Conservation (phyloP, 768 basidiomycete species). For the Roridomyces roridus region DNA sequence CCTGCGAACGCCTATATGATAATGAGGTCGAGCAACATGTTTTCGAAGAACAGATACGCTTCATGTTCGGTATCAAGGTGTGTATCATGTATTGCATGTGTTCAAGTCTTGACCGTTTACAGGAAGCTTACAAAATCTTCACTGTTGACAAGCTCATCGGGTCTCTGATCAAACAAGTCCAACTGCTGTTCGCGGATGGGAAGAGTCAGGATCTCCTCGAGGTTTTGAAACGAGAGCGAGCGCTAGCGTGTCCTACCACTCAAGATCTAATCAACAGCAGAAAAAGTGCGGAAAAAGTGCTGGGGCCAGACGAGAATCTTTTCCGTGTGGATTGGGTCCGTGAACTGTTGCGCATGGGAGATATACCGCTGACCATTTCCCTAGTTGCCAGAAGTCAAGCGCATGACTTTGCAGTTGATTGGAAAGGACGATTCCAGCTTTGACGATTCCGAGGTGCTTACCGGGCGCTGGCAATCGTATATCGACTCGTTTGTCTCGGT, state of each 20-base stretch:
- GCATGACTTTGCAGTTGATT: constrained; percentile 74
- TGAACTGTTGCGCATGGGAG: neutral
- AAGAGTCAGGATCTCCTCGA: constrained; percentile 79
- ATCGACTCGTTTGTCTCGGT: constrained; percentile 80
- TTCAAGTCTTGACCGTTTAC: neutral
- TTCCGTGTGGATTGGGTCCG: constrained; percentile 84
- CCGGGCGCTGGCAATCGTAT: constrained; percentile 81
- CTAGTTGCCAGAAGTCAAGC: constrained; percentile 70
- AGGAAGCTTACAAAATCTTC: constrained; percentile 89
- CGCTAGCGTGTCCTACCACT: constrained; percentile 60
- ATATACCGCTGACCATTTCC: neutral
- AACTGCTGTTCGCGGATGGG: constrained; percentile 68
- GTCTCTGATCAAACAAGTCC: constrained; percentile 89
- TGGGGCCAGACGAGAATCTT: constrained; percentile 79
- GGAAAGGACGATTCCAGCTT: constrained; percentile 80
- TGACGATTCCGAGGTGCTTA: constrained; percentile 79
- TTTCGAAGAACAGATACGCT: constrained; percentile 92
- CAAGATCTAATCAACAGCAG: constrained; percentile 77
- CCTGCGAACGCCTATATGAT: constrained; percentile 91
- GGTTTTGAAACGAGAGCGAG: constrained; percentile 70
- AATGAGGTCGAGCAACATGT: constrained; percentile 85
- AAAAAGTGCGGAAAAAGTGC: constrained; percentile 68
- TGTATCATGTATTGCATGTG: neutral
- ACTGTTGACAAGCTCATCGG: constrained; percentile 93
- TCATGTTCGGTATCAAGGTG: constrained; percentile 86